Conservation (phyloP, 2,329 filamentous ascomycete genomes). For the Aspergillus versicolor region DNA sequence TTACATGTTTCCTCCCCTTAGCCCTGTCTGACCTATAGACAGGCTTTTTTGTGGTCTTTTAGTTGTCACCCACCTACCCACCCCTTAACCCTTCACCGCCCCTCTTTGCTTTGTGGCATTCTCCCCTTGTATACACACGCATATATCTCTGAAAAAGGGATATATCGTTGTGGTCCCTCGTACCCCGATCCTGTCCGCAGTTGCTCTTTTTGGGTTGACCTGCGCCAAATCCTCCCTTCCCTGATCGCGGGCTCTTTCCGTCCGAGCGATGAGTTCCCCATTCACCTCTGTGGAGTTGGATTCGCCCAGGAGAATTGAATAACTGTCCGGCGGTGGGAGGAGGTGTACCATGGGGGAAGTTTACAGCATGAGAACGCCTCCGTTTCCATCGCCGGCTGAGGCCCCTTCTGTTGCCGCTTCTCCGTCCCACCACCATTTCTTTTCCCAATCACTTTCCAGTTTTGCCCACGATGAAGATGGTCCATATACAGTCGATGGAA, state of each 20-base stretch:
- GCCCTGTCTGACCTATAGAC: conserved; percentile 7
- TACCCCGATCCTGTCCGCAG: not conserved
- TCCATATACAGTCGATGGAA: conserved; percentile 17
- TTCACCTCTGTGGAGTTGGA: conserved; percentile 30
- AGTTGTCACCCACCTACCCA: not conserved
- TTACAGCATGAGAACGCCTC: conserved; percentile 39
- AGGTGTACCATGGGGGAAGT: conserved; percentile 36
- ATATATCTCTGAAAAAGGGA: not conserved
- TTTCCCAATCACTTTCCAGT: conserved; percentile 25
- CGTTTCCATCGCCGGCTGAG: conserved; percentile 41
- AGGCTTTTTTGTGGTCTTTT: conserved; percentile 4
- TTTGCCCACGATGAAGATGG: conserved; percentile 19
- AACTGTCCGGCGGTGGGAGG: conserved; percentile 32
- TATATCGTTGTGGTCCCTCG: not conserved
- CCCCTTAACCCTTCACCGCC: conserved; percentile 10
- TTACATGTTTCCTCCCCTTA: not conserved
- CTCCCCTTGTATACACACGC: conserved; percentile 1
- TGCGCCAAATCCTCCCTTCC: conserved; percentile 1
- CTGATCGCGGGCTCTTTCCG: conserved; percentile 23
- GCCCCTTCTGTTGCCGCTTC: conserved; percentile 31
- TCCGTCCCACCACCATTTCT: conserved; percentile 27
- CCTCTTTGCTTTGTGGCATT: conserved; percentile 10
- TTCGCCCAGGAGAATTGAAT: conserved; percentile 34
- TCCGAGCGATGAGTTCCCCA: conserved; percentile 37
- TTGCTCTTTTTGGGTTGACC: conserved; percentile 1